Base-by-base conservation (phyloP, 2,329 filamentous ascomycete species). In the Capronia americana region DNA sequence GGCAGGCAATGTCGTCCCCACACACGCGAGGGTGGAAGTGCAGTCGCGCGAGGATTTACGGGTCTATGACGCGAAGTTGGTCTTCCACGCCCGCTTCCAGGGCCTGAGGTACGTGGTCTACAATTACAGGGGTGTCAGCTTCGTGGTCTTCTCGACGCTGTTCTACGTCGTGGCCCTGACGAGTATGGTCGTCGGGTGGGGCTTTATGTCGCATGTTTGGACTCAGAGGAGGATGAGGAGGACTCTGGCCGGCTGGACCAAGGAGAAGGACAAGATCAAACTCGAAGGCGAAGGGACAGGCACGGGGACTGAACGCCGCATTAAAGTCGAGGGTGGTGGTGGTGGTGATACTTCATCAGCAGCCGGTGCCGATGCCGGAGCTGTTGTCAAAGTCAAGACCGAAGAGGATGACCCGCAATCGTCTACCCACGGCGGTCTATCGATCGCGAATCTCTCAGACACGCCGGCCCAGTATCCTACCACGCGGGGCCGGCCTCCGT, bases 21-120 rank as follows among this genome's bases (percentile, higher is more conserved):
- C 77, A 1, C 82, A 78, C 14, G 72, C 87, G 46, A 79, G 83
- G n/a, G 72, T 91, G 0, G 92, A 96, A 74, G 78, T 96, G 1
- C 87, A 93, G 71, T 88, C 88, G 14, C 58, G 38, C 28, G 63
- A 46, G 30, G 14, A 56, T 5, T 46, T 67, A n/a, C 92, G 96
- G 76, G 86, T 96, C 5, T 97, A 97, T 76, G 81, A 81, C 23
- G 88, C 87, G 3, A 80, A 79, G 14, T 83, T 96, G 38, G 85
- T 84, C 2, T 87, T 98, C 69, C 88, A 86, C 30, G 93, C 94
- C 4, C 85, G 88, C 61, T 88, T 97, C 70, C 84, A 85, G 11
- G 94, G 94, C 0, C 77, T 97, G 67, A 83, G 86, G 76, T 86
- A 91, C 87, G 73, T 93, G 63, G 96, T 99, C 91, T 95, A 95